These are phyloP conservation scores for Physcomitrellopsis africana DNA, from an alignment of 225 moss, liverwort and hornwort species.

Conservation along the genomic window DNA sequence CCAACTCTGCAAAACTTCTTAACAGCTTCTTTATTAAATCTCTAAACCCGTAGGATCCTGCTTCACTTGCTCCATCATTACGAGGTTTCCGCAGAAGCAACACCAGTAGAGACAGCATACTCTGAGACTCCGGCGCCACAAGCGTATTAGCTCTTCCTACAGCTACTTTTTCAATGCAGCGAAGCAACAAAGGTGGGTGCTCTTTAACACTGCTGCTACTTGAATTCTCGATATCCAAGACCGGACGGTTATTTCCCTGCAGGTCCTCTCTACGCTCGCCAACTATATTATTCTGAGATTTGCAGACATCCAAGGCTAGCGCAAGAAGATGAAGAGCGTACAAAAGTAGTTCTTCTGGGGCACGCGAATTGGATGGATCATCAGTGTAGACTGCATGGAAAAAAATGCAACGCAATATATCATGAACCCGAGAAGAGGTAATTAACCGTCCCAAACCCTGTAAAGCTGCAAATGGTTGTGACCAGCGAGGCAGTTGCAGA, in stretches of 20 bases:
- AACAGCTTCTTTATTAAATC: slow-evolving; percentile 74
- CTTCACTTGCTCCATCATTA: slow-evolving; percentile 52
- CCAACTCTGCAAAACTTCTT: slow-evolving; percentile 63
- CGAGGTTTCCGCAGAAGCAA: slow-evolving; percentile 59
- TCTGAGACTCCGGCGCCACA: slow-evolving; percentile 60
- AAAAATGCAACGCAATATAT: slow-evolving; percentile 73
- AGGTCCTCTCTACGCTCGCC: slow-evolving; percentile 24
- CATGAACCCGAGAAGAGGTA: slow-evolving; percentile 67
- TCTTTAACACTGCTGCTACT: slow-evolving; percentile 41
- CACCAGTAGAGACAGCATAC: slow-evolving; percentile 77
- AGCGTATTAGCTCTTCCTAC: slow-evolving; percentile 49
- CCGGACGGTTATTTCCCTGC: no score
- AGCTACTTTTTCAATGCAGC: slow-evolving; percentile 54
- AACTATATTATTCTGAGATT: slow-evolving; percentile 31
- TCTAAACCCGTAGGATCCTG: slow-evolving; percentile 58
- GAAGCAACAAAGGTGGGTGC: slow-evolving; percentile 58
- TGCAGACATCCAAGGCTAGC: slow-evolving; percentile 79
- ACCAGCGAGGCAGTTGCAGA: slow-evolving; percentile 82
- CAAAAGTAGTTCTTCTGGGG: slow-evolving; percentile 51
- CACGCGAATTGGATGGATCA: slow-evolving; percentile 50
- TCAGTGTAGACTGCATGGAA: slow-evolving; percentile 73
- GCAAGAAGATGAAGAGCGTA: slow-evolving; percentile 84
- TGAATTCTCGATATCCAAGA: slow-evolving; percentile 27
- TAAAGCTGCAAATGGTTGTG: slow-evolving; percentile 67
- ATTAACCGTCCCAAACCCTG: slow-evolving; percentile 71